Conservation (phyloP, 306 rosid species). For the Echinosophora koreensis region DNA sequence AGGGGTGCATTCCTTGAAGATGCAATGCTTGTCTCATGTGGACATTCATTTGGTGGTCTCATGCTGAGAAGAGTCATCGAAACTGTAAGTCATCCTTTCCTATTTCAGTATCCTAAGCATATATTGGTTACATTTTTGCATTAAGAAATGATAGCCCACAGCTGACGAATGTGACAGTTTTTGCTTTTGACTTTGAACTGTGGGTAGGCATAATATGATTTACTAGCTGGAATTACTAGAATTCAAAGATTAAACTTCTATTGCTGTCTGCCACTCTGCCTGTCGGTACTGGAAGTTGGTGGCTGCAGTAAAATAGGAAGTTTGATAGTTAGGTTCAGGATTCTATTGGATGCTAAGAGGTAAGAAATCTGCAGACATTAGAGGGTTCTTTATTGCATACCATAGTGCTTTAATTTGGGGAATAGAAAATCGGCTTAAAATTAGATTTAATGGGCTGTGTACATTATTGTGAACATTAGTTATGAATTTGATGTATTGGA, state of each 20-base stretch:
- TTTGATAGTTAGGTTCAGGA: conserved; percentile 25
- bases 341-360: conserved; percentile 28
- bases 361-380: conserved; percentile 19
- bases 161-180: conserved; percentile 26
- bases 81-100: conserved; percentile 68
- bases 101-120: conserved; percentile 41
- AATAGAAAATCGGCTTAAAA: conserved; percentile 27
- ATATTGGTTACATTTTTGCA: conserved; percentile 24
- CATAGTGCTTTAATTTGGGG: conserved; percentile 14
- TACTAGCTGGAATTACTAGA: not conserved
- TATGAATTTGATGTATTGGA: conserved; percentile 27
- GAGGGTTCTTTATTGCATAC: not conserved
- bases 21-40: conserved; percentile 93
- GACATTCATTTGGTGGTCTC: conserved; percentile 98
- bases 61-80: conserved; percentile 94
- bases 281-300: conserved; percentile 20
- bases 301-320: conserved; percentile 12
- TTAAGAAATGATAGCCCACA: conserved; percentile 30
- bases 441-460: conserved; percentile 13
- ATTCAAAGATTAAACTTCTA: conserved; percentile 11
- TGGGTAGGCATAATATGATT: conserved; percentile 13
- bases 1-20: conserved; percentile 97
- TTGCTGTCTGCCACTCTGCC: conserved; percentile 28
- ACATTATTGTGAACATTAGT: not conserved
- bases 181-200: conserved; percentile 16